Evolutionary conservation across 2,329 filamentous ascomycete species (phyloP).

Genomic region (Stagonosporopsis cucurbitacearum): DNA sequence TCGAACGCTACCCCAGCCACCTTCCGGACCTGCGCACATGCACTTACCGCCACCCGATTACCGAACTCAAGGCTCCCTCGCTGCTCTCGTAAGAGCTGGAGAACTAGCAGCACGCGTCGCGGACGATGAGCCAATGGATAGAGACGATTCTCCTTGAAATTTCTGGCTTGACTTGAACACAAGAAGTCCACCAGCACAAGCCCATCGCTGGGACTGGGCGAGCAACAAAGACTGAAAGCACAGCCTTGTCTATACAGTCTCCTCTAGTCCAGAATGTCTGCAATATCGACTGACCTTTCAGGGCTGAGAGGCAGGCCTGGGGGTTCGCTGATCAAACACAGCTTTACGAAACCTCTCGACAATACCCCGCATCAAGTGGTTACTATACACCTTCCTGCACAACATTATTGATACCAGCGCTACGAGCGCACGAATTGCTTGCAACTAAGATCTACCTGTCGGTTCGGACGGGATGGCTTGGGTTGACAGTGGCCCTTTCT

Average conservation of each 20-base stretch:
- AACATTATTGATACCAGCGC: slow-evolving; percentile 10
- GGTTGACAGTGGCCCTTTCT: background rate
- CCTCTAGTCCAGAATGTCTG: background rate
- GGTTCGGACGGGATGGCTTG: background rate
- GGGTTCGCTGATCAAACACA: background rate
- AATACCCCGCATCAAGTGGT: slow-evolving; percentile 15
- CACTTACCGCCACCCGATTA: slow-evolving; percentile 36
- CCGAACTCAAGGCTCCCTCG: slow-evolving; percentile 44
- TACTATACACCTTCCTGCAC: background rate
- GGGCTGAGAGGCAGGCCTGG: background rate
- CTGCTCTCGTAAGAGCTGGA: slow-evolving; percentile 47
- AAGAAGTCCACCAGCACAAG: background rate
- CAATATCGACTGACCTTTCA: background rate
- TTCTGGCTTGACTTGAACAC: background rate
- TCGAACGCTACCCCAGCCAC: slow-evolving; percentile 26
- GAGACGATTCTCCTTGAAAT: slow-evolving; percentile 31
- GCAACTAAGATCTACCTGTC: background rate
- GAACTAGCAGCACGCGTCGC: slow-evolving; percentile 45
- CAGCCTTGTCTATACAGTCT: background rate
- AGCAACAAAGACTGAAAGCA: background rate
- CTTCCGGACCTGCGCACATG: slow-evolving; percentile 22
- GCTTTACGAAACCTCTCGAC: slow-evolving; percentile 8
- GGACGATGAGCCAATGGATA: slow-evolving; percentile 28
- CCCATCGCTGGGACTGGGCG: background rate
- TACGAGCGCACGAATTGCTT: slow-evolving; percentile 7